Evolutionary conservation across 805 yeast genomes (phyloP), one percentile per base, ranked within the genome.

Genomic region (Ogataea haglerorum): DNA sequence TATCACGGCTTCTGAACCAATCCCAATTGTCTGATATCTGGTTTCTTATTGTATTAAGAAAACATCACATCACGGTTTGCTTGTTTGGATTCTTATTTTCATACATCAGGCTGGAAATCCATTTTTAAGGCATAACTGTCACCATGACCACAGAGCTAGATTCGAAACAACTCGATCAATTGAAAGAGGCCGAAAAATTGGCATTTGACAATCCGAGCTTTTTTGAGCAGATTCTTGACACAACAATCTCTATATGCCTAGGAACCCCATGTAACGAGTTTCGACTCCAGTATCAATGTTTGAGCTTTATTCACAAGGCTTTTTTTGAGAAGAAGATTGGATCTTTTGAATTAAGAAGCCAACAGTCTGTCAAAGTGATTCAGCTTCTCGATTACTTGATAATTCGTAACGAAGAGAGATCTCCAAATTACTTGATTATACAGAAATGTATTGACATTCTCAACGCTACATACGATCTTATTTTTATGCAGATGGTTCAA

Each of bases 401-500:
- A 14, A 42, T 56, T 13, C 28, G 48, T n/a, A 46, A 44, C 17
- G 53, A 53, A 13, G 44, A 52, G 17, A 46, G 37, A 39, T 40
- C 36, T 5, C 54, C 54, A 6, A 47, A 51, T 17, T 49, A 56
- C 38, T 15, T 47, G 10, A 40, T 58, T 7, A 45, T 52, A 15
- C 53, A 50, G 29, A 54, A 47, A 31, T 49, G 56, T 27, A 50
- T 72, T n/a, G 67, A 71, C 30, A 53, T 60, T 3, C 48, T 72
- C 21, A 53, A 65, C 25, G 58, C 73, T 10, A 64, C 67, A 7
- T 76, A 68, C 54, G 68, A 64, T 32, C 56, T 74, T 19, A 68
- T 73, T 5, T 75, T 75, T 51, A 56, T 59, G 32, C 66, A 66
- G 41, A 69, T 74, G 40, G 69, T 72, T 8, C 69, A 70, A n/a